Conservation (phyloP, 164 flowering plant species). For the Magnolia sinica region DNA sequence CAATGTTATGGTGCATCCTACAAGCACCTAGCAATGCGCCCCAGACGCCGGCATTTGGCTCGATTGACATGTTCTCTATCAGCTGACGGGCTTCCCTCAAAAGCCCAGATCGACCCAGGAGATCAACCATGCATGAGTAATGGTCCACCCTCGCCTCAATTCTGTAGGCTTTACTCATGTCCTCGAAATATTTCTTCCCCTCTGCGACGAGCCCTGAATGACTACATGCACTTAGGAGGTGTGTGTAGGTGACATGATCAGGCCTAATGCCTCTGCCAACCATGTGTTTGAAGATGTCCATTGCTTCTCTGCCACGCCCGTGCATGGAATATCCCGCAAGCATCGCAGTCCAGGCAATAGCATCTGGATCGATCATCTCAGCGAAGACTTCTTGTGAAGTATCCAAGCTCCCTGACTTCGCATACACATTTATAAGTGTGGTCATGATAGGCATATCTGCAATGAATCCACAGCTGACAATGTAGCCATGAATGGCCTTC, state of each 20-base stretch:
- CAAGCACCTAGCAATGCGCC: constrained; percentile 15
- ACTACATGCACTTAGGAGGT: constrained; percentile 27
- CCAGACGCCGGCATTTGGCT: constrained; percentile 16
- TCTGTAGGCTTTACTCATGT: not conserved
- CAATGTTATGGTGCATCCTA: not conserved
- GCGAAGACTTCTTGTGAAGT: constrained; percentile 17
- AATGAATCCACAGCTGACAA: constrained; percentile 21
- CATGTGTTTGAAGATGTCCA: constrained; percentile 23
- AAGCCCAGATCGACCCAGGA: not conserved
- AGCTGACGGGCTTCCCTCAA: not conserved
- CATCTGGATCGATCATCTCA: not conserved
- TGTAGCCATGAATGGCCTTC: constrained; percentile 26
- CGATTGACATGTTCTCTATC: not conserved
- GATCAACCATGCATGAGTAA: not conserved
- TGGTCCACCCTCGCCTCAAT: not conserved
- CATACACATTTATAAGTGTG: constrained; percentile 24
- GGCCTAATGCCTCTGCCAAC: constrained; percentile 18
- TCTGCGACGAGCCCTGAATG: not conserved
- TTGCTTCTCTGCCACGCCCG: constrained; percentile 31
- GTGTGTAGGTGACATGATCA: constrained; percentile 39
- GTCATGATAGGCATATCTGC: constrained; percentile 22
- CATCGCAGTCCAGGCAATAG: not conserved
- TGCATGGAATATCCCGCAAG: constrained; percentile 14
- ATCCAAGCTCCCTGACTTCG: constrained; percentile 29
- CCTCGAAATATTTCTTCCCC: not conserved